These are phyloP conservation scores for Pythium scleroteichum DNA, from an alignment of 352 stramenopile genomes.

Conservation along the genomic window DNA sequence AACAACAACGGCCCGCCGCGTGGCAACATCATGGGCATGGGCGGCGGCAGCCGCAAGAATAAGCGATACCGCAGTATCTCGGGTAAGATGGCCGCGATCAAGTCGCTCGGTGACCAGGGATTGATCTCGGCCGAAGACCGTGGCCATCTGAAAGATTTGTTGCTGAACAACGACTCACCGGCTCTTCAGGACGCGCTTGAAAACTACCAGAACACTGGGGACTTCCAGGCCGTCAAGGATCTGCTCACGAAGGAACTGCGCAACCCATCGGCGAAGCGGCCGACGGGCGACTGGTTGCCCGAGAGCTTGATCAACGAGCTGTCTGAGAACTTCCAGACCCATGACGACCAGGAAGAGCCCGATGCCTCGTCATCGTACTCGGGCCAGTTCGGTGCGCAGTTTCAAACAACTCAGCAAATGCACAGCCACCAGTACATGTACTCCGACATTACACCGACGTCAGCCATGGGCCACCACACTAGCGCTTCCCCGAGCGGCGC, in stretches of 20 bases:
- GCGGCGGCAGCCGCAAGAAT: conserved; percentile 37
- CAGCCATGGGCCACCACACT: neutral
- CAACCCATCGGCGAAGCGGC: conserved; percentile 68
- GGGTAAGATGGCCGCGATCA: conserved; percentile 83
- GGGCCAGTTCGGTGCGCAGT: neutral
- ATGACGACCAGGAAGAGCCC: conserved; percentile 22
- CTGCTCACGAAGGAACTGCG: conserved; percentile 63
- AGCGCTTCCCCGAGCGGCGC: conserved; percentile 5
- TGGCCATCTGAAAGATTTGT: conserved; percentile 70
- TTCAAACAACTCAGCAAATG: neutral
- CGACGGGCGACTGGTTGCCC: conserved; percentile 68
- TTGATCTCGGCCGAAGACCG: conserved; percentile 71
- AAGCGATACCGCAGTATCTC: conserved; percentile 80
- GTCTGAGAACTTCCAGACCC: conserved; percentile 47
- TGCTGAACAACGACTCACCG: conserved; percentile 79
- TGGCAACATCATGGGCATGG: conserved; percentile 23
- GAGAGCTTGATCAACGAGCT: conserved; percentile 81
- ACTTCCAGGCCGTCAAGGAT: conserved; percentile 75
- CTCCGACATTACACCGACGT: neutral
- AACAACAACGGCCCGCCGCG: conserved; percentile 16
- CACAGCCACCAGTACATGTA: conserved; percentile 23
- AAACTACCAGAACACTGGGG: conserved; percentile 74
- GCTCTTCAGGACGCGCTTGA: conserved; percentile 75
- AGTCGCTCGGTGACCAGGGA: conserved; percentile 70
- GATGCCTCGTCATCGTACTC: conserved; percentile 5